Evolutionary conservation across 2,329 filamentous ascomycete genomes (phyloP).

Genomic region (Aspergillus hortae): DNA sequence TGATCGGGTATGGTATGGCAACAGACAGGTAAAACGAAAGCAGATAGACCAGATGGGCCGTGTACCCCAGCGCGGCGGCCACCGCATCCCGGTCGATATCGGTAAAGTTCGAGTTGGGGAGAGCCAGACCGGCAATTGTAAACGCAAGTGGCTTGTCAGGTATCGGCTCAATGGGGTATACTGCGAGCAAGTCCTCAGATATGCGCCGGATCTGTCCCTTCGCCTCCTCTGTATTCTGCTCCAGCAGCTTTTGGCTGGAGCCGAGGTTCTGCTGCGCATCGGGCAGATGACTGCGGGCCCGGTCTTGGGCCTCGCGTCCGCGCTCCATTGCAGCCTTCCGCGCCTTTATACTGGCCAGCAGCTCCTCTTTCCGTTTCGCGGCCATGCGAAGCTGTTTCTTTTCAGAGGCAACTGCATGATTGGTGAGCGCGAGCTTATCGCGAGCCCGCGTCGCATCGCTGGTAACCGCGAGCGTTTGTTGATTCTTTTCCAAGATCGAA

Average conservation of each 20-base stretch:
- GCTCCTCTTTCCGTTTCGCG: slow-evolving; percentile 61
- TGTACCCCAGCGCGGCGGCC: slow-evolving; percentile 77
- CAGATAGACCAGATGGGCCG: slow-evolving; percentile 69
- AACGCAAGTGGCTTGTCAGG: slow-evolving; percentile 67
- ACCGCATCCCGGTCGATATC: slow-evolving; percentile 64
- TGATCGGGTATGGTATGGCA: slow-evolving; percentile 76
- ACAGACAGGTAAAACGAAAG: slow-evolving; percentile 79
- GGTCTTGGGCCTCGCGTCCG: slow-evolving; percentile 59
- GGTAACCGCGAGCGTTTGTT: slow-evolving; percentile 25
- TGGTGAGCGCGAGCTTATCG: slow-evolving; percentile 39
- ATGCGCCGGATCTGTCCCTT: slow-evolving; percentile 84
- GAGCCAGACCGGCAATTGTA: slow-evolving; percentile 71
- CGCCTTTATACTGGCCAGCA: slow-evolving; percentile 62
- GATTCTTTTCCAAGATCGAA: slow-evolving; percentile 38
- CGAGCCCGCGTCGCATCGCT: slow-evolving; percentile 36
- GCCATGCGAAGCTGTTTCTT: slow-evolving; percentile 62
- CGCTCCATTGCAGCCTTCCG: slow-evolving; percentile 65
- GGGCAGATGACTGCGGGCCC: slow-evolving; percentile 58
- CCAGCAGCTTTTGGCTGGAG: slow-evolving; percentile 54
- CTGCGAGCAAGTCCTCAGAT: slow-evolving; percentile 72
- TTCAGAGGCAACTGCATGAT: slow-evolving; percentile 58
- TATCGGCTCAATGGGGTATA: slow-evolving; percentile 76
- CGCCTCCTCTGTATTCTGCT: slow-evolving; percentile 59
- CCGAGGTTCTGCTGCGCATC: slow-evolving; percentile 59
- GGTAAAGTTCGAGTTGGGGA: slow-evolving; percentile 78